phyloP scores from a whole-genome alignment of 2,329 filamentous ascomycete species.

The Colletotrichum sp. region DNA sequence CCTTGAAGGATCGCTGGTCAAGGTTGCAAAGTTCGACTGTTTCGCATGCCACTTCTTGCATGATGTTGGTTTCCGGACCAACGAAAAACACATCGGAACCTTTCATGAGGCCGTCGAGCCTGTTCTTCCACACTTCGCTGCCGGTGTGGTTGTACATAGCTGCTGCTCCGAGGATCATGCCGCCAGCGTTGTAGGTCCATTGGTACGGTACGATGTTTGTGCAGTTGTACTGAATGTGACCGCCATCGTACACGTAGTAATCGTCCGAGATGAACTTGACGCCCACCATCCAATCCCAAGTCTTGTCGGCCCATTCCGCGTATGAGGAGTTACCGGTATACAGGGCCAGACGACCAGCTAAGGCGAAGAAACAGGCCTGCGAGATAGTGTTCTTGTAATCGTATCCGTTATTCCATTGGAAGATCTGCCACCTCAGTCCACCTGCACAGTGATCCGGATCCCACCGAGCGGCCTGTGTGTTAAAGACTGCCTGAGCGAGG shows the following conservation, averaged over 20 bases:
- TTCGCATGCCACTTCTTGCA: constrained; percentile 72
- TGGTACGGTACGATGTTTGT: constrained; percentile 62
- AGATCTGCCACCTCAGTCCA: constrained; percentile 85
- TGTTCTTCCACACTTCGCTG: constrained; percentile 58
- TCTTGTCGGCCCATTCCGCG: constrained; percentile 74
- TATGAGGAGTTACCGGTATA: constrained; percentile 83
- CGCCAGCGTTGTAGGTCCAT: constrained; percentile 73
- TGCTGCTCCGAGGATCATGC: constrained; percentile 68
- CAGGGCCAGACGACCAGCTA: constrained; percentile 70
- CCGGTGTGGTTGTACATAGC: constrained; percentile 70
- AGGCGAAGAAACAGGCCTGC: constrained; percentile 66
- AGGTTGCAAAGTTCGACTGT: constrained; percentile 62
- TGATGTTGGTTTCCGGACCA: constrained; percentile 55
- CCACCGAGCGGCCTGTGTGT: constrained; percentile 77
- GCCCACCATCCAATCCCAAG: constrained; percentile 71
- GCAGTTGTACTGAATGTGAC: constrained; percentile 61
- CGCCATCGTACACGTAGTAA: constrained; percentile 68
- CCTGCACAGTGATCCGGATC: constrained; percentile 72
- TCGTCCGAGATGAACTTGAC: constrained; percentile 63
- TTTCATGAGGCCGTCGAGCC: constrained; percentile 60
- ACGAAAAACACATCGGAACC: constrained; percentile 60
- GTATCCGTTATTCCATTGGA: constrained; percentile 80
- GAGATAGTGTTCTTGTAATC: constrained; percentile 75
- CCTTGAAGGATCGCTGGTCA: constrained; percentile 68
- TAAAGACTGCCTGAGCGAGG: constrained; percentile 80